These are phyloP conservation scores for Lasiodiplodia sp. DNA, from an alignment of 2,329 filamentous ascomycete genomes.

Conservation along the genomic window DNA sequence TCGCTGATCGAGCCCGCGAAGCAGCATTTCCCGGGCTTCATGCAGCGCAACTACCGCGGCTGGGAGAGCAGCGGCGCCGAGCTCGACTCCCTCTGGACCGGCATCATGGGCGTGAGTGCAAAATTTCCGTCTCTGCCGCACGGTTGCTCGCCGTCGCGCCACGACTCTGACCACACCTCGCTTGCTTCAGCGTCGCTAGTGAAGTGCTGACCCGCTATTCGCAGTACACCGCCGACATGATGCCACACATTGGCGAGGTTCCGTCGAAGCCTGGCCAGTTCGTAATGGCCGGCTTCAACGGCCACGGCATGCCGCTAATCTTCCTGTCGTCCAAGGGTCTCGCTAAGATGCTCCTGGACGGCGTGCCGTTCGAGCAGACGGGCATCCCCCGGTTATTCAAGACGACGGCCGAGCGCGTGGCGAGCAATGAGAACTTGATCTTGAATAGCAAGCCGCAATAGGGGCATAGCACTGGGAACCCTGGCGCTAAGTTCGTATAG, in stretches of 20 bases:
- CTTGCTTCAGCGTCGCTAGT: neutral
- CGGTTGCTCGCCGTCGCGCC: neutral
- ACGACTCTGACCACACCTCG: neutral
- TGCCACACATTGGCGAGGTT: conserved; percentile 55
- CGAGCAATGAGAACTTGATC: conserved; percentile 19
- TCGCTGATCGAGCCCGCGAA: conserved; percentile 52
- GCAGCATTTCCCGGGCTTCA: conserved; percentile 57
- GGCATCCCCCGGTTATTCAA: conserved; percentile 49
- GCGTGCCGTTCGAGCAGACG: conserved; percentile 43
- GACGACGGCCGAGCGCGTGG: conserved; percentile 41
- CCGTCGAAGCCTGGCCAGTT: conserved; percentile 51
- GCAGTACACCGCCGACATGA: conserved; percentile 48
- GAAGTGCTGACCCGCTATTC: conserved; percentile 49
- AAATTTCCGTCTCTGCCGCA: neutral
- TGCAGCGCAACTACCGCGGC: conserved; percentile 57
- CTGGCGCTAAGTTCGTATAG: too few relatives aligned
- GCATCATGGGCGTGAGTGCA: conserved; percentile 44
- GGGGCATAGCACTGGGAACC: neutral
- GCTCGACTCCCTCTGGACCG: conserved; percentile 52
- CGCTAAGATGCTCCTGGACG: conserved; percentile 49
- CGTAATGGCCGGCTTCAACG: conserved; percentile 59
- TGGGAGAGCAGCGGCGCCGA: conserved; percentile 56
- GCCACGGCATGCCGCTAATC: conserved; percentile 60
- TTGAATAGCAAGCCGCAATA: conserved; percentile 26
- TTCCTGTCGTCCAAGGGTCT: conserved; percentile 52